Evolutionary conservation across 2,329 filamentous ascomycete species (phyloP), one percentile per base, ranked within the genome.

Genomic region (Fusarium secorum): DNA sequence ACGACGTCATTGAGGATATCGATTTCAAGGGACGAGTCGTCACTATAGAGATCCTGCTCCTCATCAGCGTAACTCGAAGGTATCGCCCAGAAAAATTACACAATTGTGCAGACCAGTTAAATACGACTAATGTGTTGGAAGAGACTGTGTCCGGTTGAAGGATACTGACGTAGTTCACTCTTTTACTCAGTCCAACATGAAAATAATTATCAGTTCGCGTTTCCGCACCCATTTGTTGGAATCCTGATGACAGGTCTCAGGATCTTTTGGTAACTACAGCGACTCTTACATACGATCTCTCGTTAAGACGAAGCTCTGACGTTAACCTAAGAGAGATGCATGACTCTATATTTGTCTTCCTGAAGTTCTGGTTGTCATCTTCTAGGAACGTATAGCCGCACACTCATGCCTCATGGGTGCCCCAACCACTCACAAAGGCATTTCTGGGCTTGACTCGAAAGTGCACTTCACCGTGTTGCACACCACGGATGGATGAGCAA

Each of bases 281-380:
- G 3, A 17, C 39, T 4, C 22, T 15, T 42, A 11, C 0, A 22
- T 13, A 11, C 0, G 7, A 13, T 2, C 10, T 32, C 20, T 22
- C 9, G 3, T 11, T 1, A 17, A 4, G 3, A 1, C 3, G 0
- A 4, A 10, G 13, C 15, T 48, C 15, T 11, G 17, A 7, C 4
- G 11, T 11, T 7, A 26, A 3, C 6, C 18, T 24, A 11, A 13
- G 22, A 44, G 20, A 48, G n/a, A 33, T 3, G 6, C 4, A 51
- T 35, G 11, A 20, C 17, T 8, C 30, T 35, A 1, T 5, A 24
- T 10, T 8, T 26, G 22, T 6, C 17, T 35, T 8, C 30, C 22
- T 35, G 3, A 35, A 51, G 17, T 26, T 26, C 17, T n/a, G 30
- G 4, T 20, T 14, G 9, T 11, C 8, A 4, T 51, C 13, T 35